Percentiles rank a stretch among this genome's conserved stretches.
These are phyloP conservation scores for Talaromyces sp. DNA, from an alignment of 2,329 filamentous ascomycete species.

Conservation along the genomic window DNA sequence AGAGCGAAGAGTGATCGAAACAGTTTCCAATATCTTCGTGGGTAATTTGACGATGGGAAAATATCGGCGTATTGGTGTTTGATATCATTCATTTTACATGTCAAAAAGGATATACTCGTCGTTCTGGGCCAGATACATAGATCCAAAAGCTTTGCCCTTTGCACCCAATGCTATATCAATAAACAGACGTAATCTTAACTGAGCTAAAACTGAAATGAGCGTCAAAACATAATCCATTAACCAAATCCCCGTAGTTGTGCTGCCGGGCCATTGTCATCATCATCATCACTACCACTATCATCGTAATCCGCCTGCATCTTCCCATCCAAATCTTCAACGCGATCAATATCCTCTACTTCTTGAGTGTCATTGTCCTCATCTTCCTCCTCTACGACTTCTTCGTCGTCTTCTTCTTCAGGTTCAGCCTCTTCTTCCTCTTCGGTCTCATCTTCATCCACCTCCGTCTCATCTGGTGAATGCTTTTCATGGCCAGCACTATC, in stretches of 20 bases:
- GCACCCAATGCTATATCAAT: not conserved
- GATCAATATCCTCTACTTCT: conserved; percentile 36
- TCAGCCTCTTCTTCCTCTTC: conserved; percentile 19
- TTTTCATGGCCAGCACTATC: conserved; percentile 28
- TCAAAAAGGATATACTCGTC: conserved; percentile 6
- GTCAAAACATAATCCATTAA: not conserved
- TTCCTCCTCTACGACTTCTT: conserved; percentile 25
- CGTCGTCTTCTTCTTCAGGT: conserved; percentile 16
- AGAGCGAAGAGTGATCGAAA: conserved; percentile 32
- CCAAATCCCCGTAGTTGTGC: conserved; percentile 19
- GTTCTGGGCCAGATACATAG: conserved; percentile 4
- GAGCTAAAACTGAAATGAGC: not conserved
- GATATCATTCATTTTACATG: conserved; percentile 1
- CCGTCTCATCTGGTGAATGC: conserved; percentile 21
- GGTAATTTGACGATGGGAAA: not conserved
- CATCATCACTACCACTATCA: conserved; percentile 18
- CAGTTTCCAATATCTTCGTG: not conserved
- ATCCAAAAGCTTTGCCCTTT: not conserved
- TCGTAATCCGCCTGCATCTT: conserved; percentile 17
- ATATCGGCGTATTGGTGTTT: conserved; percentile 4
- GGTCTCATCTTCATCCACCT: conserved; percentile 23
- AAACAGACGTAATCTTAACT: not conserved
- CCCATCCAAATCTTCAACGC: conserved; percentile 37
- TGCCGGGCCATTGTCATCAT: conserved; percentile 19
- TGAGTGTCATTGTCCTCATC: conserved; percentile 24